Percentiles rank a stretch among this genome's conserved stretches.
These are phyloP conservation scores for Patellifolia procumbens DNA, from an alignment of 179 eudicot species.

Conservation along the genomic window DNA sequence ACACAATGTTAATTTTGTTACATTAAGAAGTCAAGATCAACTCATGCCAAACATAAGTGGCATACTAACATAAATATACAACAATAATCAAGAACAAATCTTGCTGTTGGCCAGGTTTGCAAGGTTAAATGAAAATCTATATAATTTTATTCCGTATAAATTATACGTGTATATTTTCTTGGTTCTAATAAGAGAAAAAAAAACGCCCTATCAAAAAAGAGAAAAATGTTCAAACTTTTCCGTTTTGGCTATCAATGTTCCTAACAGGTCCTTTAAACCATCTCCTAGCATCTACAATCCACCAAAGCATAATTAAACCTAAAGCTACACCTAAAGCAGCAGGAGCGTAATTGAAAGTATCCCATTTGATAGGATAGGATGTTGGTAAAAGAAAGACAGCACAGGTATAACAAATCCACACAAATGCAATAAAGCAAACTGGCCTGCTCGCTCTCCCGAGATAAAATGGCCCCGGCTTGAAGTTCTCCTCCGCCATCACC, in stretches of 20 bases:
- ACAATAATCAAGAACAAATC: background rate
- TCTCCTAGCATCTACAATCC: conserved; percentile 59
- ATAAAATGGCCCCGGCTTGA: conserved; percentile 59
- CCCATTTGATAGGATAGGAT: conserved; percentile 46
- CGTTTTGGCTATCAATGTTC: conserved; percentile 43
- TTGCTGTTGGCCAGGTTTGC: background rate
- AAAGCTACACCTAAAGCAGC: conserved; percentile 50
- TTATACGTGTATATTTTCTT: background rate
- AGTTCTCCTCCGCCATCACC: conserved; percentile 50
- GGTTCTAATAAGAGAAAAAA: background rate
- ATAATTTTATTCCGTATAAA: background rate
- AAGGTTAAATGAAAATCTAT: background rate
- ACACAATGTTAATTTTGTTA: background rate
- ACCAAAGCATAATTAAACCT: conserved; percentile 55
- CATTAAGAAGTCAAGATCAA: background rate
- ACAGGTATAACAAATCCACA: conserved; percentile 67
- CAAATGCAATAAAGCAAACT: conserved; percentile 51
- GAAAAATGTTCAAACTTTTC: conserved; percentile 30
- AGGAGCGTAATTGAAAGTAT: conserved; percentile 59
- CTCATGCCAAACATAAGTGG: background rate
- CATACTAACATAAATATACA: conserved; percentile 3
- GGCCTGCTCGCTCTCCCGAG: conserved; percentile 56
- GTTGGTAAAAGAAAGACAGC: conserved; percentile 57
- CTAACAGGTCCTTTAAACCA: conserved; percentile 71
- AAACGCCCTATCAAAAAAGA: background rate